Evolutionary conservation across 495 filamentous ascomycete genomes (phyloP), one percentile per base, ranked within the genome.

Genomic region (Annulohypoxylon nitens): DNA sequence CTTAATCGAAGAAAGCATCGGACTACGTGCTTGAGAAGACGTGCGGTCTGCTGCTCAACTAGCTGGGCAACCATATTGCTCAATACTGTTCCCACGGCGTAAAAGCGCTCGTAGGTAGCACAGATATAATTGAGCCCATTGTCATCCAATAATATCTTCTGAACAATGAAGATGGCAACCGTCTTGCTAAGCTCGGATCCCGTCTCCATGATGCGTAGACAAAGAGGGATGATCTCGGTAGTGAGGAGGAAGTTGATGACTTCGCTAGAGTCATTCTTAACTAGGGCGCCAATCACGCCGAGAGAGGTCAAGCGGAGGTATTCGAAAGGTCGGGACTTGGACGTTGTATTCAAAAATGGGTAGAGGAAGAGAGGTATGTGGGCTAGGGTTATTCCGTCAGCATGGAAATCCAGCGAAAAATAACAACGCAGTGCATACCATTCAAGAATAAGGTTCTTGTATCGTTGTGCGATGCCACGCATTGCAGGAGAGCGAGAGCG

Each of bases 91-190:
- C 96, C 96, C 8, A 99, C 96, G 1, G 96, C 96, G 71, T 99
- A 98, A 83, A 99, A 99, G n/a, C 96, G 87, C 83, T 99, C 96
- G 78, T 99, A 99, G 5, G 96, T 99, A 64, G 97, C 95, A 81
- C 96, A 99, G 66, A 99, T 99, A 80, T 99, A 99, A 43, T 93
- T 93, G 67, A 99, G 86, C n/a, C 96, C 96, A 78, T 96, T 93
- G 74, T 99, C 96, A 78, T 99, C 96, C 3, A 99, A 86, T 43
- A 99, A 83, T 37, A 99, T 99, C 83, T 99, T 99, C 84, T 99
- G 96, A n/a, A 99, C 96, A 76, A 99, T 99, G 84, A 99, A 99
- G 70, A 99, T 99, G 39, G 96, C 96, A 8, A 99, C 96, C 1
- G 96, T 99, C 85, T 99, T 99, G 86, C 94, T 97, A 50, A 99